Evolutionary conservation across 495 filamentous ascomycete species (phyloP).

Genomic region (Chaetomium cochliodes): DNA sequence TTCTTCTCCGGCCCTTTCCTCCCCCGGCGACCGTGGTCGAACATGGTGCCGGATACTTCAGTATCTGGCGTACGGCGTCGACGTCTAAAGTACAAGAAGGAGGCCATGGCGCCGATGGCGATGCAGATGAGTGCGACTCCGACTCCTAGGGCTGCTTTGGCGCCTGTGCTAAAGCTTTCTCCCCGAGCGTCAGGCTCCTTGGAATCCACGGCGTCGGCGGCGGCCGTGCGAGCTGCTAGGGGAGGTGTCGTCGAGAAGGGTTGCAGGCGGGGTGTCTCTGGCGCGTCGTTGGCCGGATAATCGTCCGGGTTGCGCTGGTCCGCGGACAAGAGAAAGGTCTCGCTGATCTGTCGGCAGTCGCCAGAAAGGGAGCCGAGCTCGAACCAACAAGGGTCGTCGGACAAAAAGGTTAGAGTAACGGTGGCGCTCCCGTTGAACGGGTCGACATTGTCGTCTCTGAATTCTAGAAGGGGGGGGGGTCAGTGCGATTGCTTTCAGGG

Average conservation of each 20-base stretch:
- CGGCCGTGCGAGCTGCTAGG: conserved; percentile 13
- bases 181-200: conserved; percentile 12
- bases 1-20: conserved; percentile 28
- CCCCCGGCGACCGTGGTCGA: conserved; percentile 28
- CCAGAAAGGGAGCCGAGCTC: conserved; percentile 21
- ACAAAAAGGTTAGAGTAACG: conserved; percentile 30
- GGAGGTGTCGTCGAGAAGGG: not conserved
- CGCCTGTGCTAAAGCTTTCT: conserved; percentile 30
- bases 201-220: conserved; percentile 17
- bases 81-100: conserved; percentile 33
- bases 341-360: conserved; percentile 28
- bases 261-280: not conserved
- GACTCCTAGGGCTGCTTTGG: conserved; percentile 31
- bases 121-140: conserved; percentile 28
- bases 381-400: conserved; percentile 36
- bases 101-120: conserved; percentile 32
- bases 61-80: conserved; percentile 26
- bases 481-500: conserved; percentile 17
- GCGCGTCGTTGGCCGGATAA: not conserved
- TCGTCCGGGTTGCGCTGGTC: conserved; percentile 4
- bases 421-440: conserved; percentile 27
- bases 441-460: conserved; percentile 24
- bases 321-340: conserved; percentile 20
- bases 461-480: conserved; percentile 22
- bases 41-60: conserved; percentile 24